phyloP scores from a whole-genome alignment of 2,329 filamentous ascomycete species.

The Zymoseptoria crescenta region DNA sequence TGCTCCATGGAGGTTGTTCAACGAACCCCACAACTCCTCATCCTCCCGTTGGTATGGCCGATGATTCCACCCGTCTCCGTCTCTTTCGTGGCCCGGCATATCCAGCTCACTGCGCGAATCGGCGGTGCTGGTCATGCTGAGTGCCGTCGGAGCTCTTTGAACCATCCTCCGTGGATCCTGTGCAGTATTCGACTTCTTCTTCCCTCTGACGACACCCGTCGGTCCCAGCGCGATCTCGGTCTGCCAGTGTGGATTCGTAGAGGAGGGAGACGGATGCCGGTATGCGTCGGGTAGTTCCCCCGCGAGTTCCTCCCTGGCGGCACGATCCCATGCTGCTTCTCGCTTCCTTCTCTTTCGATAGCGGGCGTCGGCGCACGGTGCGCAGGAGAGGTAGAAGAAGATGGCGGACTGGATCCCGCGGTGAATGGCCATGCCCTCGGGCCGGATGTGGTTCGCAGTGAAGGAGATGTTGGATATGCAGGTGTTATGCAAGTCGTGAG shows the following conservation, averaged over 20 bases:
- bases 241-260: conserved; percentile 81
- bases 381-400: conserved; percentile 71
- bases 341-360: conserved; percentile 63
- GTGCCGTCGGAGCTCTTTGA: conserved; percentile 25
- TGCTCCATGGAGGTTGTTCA: conserved; percentile 16
- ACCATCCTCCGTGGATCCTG: conserved; percentile 3
- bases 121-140: conserved; percentile 33
- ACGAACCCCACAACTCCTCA: conserved; percentile 71
- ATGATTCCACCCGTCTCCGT: conserved; percentile 59
- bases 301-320: conserved; percentile 57
- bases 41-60: conserved; percentile 79
- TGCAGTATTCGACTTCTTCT: conserved; percentile 33
- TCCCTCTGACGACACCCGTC: conserved; percentile 40
- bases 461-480: neutral
- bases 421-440: conserved; percentile 26
- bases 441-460: neutral
- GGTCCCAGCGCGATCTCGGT: conserved; percentile 82
- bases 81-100: conserved; percentile 20
- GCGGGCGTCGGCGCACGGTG: conserved; percentile 65
- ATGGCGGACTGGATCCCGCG: conserved; percentile 62
- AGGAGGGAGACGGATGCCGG: conserved; percentile 72
- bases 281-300: conserved; percentile 63
- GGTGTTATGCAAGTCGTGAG: neutral
- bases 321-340: conserved; percentile 60
- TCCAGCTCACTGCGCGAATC: conserved; percentile 34